A percentile compares a stretch with the other conserved stretches of the same genome.
Conservation (phyloP, 768 basidiomycete genomes). For the Mycena epipterygia region DNA sequence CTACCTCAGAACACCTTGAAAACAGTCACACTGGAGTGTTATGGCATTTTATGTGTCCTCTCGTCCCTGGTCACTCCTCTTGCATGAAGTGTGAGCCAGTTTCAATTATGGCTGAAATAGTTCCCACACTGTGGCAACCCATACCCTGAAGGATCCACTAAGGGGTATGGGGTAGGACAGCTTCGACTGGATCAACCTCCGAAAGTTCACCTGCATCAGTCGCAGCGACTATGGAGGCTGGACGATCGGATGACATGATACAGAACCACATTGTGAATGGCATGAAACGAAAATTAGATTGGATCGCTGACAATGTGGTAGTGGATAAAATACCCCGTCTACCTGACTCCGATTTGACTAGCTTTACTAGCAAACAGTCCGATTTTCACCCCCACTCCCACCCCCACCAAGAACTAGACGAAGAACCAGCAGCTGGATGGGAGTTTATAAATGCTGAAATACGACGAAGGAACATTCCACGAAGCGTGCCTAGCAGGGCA, state of each 20-base stretch:
- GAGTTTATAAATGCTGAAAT: too few relatives aligned
- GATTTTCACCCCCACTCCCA: not conserved
- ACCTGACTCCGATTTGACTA: too few relatives aligned
- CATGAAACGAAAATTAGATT: constrained; percentile 18
- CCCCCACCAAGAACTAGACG: too few relatives aligned
- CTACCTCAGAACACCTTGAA: too few relatives aligned
- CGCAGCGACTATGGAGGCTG: constrained; percentile 13
- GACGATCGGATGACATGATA: not conserved
- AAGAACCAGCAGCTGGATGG: too few relatives aligned
- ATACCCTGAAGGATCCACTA: too few relatives aligned
- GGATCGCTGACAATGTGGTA: constrained; percentile 1
- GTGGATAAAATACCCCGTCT: not conserved
- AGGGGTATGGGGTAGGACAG: not conserved
- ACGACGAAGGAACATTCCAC: not conserved
- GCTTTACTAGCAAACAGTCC: not conserved
- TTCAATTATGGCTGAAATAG: not conserved
- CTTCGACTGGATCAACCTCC: constrained; percentile 3
- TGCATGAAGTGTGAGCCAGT: too few relatives aligned
- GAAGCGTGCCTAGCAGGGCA: too few relatives aligned
- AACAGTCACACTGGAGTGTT: too few relatives aligned
- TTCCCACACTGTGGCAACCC: not conserved
- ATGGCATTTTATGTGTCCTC: too few relatives aligned
- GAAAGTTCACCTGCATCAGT: not conserved
- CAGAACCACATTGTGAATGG: constrained; percentile 6
- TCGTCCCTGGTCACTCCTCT: too few relatives aligned